These are phyloP conservation scores for Cicer yamashitae DNA, from an alignment of 306 rosid species.

Conservation along the genomic window DNA sequence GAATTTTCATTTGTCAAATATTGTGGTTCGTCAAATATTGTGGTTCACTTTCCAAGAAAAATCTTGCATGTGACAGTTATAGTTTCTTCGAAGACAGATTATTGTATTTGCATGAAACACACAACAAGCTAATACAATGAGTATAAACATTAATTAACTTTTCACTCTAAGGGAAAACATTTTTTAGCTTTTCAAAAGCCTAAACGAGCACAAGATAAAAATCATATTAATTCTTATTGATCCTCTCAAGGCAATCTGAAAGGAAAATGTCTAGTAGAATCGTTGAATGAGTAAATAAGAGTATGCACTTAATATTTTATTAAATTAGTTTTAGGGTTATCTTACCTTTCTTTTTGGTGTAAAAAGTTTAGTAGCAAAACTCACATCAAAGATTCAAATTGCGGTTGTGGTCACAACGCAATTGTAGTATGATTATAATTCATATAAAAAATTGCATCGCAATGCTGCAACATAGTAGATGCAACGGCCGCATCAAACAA, in stretches of 20 bases:
- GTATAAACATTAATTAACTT: constrained; percentile 46
- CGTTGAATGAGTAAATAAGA: constrained; percentile 46
- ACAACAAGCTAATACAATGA: constrained; percentile 36
- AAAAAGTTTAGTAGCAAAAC: no score
- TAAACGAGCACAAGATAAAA: constrained; percentile 44
- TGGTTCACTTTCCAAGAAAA: constrained; percentile 10
- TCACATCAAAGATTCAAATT: no score
- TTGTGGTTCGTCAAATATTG: constrained; percentile 16
- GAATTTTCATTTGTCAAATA: constrained; percentile 25
- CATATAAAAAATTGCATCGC: no score
- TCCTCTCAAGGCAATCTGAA: constrained; percentile 46
- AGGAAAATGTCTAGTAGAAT: constrained; percentile 53
- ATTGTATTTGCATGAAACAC: constrained; percentile 19
- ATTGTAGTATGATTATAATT: no score
- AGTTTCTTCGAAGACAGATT: constrained; percentile 19
- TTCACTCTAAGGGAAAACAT: constrained; percentile 40
- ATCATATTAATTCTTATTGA: constrained; percentile 42
- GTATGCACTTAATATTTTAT: constrained; percentile 41
- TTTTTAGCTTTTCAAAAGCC: constrained; percentile 47
- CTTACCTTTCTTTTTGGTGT: neutral
- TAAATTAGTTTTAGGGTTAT: constrained; percentile 31
- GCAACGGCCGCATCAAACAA: no score
- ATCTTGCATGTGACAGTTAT: constrained; percentile 33
- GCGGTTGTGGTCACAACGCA: no score
- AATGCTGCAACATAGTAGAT: no score